Conservation (phyloP, 2,329 filamentous ascomycete species). For the Talaromyces marneffei region DNA sequence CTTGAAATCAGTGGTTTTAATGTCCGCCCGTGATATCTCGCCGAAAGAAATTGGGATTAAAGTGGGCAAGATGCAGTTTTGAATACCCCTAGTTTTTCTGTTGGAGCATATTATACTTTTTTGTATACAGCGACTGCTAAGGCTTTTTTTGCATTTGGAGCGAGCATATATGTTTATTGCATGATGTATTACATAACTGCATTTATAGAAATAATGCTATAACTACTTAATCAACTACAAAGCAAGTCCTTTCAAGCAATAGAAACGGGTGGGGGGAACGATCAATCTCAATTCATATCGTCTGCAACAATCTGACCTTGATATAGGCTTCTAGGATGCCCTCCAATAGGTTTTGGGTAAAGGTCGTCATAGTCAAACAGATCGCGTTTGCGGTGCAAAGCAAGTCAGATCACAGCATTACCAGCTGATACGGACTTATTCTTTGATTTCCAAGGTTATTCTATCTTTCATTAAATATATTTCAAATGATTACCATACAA, state of each 20-base stretch:
- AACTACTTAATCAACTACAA: background rate
- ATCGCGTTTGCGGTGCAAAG: background rate
- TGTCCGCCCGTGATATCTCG: constrained; percentile 32
- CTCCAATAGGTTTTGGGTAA: too few relatives aligned
- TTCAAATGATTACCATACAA: background rate
- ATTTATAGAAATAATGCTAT: background rate
- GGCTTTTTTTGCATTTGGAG: background rate
- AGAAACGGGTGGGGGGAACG: too few relatives aligned
- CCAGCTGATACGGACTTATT: background rate
- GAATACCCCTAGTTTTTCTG: background rate
- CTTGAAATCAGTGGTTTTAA: constrained; percentile 43
- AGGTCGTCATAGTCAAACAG: background rate
- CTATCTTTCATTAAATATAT: background rate
- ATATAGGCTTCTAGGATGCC: background rate
- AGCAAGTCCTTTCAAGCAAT: background rate
- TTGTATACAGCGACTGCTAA: background rate
- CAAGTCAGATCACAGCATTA: background rate
- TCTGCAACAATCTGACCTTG: background rate
- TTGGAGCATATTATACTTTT: background rate
- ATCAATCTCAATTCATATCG: background rate
- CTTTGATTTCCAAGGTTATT: too few relatives aligned
- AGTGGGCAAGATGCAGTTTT: constrained; percentile 19
- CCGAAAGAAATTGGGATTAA: constrained; percentile 32
- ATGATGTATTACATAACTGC: background rate
- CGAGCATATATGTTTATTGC: background rate